A percentile compares a stretch with the other conserved stretches of the same genome.
Conservation (phyloP, 1,284 basidiomycete genomes). For the Ceratobasidium sp. region DNA sequence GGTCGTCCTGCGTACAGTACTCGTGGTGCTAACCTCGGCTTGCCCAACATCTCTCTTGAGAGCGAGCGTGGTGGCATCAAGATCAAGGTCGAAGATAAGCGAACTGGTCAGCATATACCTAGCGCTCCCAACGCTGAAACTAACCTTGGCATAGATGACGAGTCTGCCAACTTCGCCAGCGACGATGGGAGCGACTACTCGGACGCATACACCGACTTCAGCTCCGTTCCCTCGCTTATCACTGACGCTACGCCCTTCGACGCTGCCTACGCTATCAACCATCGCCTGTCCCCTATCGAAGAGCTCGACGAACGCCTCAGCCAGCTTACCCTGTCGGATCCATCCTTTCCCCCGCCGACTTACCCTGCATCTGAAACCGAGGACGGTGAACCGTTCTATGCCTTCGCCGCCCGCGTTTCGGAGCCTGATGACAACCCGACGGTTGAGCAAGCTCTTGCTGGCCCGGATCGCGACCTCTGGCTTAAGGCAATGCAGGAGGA, state of each 20-base stretch:
- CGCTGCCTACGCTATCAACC: not conserved
- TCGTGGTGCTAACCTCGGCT: not conserved
- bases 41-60: not conserved
- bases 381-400: not conserved
- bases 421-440: conserved; percentile 8
- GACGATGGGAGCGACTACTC: not conserved
- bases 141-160: too few species aligned
- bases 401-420: not conserved
- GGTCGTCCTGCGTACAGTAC: not conserved
- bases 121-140: too few species aligned
- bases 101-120: too few species aligned
- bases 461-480: not conserved
- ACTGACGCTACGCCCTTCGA: not conserved
- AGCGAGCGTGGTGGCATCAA: not conserved
- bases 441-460: not conserved
- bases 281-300: not conserved
- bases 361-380: not conserved
- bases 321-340: not conserved
- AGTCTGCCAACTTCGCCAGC: not conserved
- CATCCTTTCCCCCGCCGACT: not conserved
- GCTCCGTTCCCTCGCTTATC: not conserved
- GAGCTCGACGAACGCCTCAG: not conserved
- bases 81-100: too few species aligned
- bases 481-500: not conserved
- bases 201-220: not conserved